Evolutionary conservation across 2,329 filamentous ascomycete genomes (phyloP).

Genomic region (Simplicillium aogashimaense): DNA sequence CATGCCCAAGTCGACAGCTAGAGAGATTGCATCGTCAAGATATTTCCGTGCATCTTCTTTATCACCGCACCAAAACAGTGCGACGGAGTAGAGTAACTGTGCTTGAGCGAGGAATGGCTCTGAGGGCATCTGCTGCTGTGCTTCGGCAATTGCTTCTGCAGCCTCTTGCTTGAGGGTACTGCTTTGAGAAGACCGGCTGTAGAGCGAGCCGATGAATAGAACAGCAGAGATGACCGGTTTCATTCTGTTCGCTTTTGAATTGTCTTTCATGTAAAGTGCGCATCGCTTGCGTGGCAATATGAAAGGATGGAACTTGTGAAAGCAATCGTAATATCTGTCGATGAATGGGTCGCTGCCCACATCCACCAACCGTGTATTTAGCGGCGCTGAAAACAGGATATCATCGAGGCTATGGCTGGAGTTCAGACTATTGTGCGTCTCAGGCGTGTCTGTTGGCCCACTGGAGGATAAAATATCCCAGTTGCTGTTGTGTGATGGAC

Average conservation of each 20-base stretch:
- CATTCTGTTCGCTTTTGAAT: neutral
- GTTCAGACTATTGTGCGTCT: neutral
- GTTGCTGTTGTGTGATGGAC: neutral
- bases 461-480: neutral
- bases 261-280: neutral
- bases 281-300: neutral
- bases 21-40: neutral
- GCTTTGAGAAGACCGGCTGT: neutral
- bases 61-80: neutral
- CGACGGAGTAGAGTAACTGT: neutral
- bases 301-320: neutral
- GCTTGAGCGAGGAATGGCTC: constrained; percentile 1
- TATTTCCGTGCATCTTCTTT: neutral
- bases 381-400: neutral
- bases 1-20: neutral
- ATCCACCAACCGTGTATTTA: neutral
- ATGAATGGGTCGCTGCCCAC: neutral
- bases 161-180: neutral
- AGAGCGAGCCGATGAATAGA: neutral
- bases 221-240: neutral
- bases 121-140: neutral
- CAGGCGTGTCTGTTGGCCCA: neutral
- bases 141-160: neutral
- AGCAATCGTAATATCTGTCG: constrained; percentile 1
- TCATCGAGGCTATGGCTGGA: too few species aligned